These are phyloP conservation scores for Phialophora chinensis DNA, from an alignment of 2,329 filamentous ascomycete genomes.

Conservation along the genomic window DNA sequence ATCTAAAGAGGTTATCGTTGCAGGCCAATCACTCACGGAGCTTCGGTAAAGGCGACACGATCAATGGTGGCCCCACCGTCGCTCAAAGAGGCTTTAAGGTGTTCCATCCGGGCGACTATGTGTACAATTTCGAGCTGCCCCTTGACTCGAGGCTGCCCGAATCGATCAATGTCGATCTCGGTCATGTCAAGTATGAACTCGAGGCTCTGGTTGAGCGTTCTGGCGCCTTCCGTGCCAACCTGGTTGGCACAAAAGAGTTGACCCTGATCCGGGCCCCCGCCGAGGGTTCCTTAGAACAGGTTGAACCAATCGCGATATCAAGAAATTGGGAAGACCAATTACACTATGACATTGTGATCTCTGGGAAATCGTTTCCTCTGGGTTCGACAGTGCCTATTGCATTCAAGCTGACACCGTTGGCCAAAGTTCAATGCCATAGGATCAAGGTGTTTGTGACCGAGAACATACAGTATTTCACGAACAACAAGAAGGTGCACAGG, in stretches of 20 bases:
- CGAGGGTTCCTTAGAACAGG: slow-evolving; percentile 85
- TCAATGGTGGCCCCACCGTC: slow-evolving; percentile 60
- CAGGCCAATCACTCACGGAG: slow-evolving; percentile 83
- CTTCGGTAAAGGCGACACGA: slow-evolving; percentile 78
- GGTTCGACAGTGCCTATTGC: slow-evolving; percentile 88
- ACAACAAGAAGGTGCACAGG: slow-evolving; percentile 81
- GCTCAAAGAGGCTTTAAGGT: slow-evolving; percentile 83
- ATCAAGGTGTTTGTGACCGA: slow-evolving; percentile 92
- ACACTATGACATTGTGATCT: slow-evolving; percentile 95
- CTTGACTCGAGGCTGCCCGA: slow-evolving; percentile 80
- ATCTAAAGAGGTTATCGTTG: slow-evolving; percentile 73
- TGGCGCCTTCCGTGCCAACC: slow-evolving; percentile 86
- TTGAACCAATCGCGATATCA: slow-evolving; percentile 92
- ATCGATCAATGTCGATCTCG: slow-evolving; percentile 84
- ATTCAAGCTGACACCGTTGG: slow-evolving; percentile 89
- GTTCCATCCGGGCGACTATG: slow-evolving; percentile 76
- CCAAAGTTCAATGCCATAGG: slow-evolving; percentile 91
- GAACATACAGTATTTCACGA: slow-evolving; percentile 88
- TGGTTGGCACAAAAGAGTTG: slow-evolving; percentile 82
- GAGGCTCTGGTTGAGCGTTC: slow-evolving; percentile 84
- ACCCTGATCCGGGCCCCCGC: slow-evolving; percentile 83
- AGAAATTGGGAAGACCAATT: slow-evolving; percentile 94
- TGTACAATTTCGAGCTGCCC: slow-evolving; percentile 79
- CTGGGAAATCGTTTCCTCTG: slow-evolving; percentile 90
- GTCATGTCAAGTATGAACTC: slow-evolving; percentile 85